These are phyloP conservation scores for Tuber brumale DNA, from an alignment of 495 filamentous ascomycete species.

Conservation along the genomic window DNA sequence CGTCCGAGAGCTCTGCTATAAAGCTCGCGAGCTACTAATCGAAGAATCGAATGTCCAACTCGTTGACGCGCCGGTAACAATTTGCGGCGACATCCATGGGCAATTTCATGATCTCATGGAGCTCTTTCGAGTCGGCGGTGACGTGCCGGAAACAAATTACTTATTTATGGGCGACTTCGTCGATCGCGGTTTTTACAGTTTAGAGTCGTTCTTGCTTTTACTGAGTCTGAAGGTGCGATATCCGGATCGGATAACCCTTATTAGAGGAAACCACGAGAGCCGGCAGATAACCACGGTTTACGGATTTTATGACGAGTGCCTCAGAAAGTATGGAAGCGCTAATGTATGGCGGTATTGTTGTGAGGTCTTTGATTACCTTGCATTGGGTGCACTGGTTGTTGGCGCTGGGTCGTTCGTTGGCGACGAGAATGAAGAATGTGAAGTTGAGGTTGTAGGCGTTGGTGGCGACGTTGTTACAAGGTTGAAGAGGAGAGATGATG, in stretches of 20 bases:
- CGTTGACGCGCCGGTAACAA: constrained; percentile 93
- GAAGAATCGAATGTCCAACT: constrained; percentile 97
- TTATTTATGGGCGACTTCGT: constrained; percentile 99
- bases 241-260: constrained; percentile 93
- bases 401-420: constrained; percentile 71
- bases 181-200: constrained; percentile 94
- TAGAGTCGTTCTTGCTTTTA: constrained; percentile 91
- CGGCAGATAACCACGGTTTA: constrained; percentile 97
- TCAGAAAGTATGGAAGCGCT: constrained; percentile 93
- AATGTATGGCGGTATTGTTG: constrained; percentile 99
- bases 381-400: constrained; percentile 86
- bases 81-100: constrained; percentile 97
- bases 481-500: constrained; percentile 48
- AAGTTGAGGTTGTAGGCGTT: constrained; percentile 85
- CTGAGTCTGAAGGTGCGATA: constrained; percentile 96
- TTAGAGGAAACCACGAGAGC: constrained; percentile 95
- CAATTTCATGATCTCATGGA: constrained; percentile 99
- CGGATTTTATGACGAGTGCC: constrained; percentile 97
- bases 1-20: constrained; percentile 95
- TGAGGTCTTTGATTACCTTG: constrained; percentile 97
- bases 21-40: constrained; percentile 90
- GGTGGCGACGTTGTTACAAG: constrained; percentile 68
- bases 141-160: constrained; percentile 95
- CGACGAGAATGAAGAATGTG: constrained; percentile 61
- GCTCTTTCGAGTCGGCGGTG: constrained; percentile 89